Percentiles rank a stretch among this genome's conserved stretches.
These are phyloP conservation scores for Trametes cubensis DNA, from an alignment of 768 basidiomycete genomes.

Conservation along the genomic window DNA sequence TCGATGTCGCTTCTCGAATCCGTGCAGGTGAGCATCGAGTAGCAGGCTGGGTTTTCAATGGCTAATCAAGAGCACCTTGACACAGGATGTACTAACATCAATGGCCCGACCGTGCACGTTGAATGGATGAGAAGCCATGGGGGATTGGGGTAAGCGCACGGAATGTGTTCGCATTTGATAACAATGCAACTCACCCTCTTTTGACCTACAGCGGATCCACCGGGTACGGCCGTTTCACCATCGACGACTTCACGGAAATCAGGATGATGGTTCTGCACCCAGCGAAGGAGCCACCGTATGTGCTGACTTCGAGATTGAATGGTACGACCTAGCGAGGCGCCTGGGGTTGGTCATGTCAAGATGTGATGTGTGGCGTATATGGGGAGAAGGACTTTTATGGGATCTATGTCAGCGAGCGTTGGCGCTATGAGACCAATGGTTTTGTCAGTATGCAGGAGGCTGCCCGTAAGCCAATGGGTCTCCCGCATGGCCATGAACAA, in stretches of 20 bases:
- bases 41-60: too few relatives aligned
- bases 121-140: slow-evolving; percentile 43
- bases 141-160: slow-evolving; percentile 49
- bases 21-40: slow-evolving; percentile 42
- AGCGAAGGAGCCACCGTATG: slow-evolving; percentile 7
- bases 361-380: neutral
- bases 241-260: slow-evolving; percentile 31
- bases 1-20: slow-evolving; percentile 50
- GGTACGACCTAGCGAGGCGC: neutral
- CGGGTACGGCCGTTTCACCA: slow-evolving; percentile 29
- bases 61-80: neutral
- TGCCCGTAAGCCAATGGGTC: too few relatives aligned
- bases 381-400: too few relatives aligned
- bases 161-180: too few relatives aligned
- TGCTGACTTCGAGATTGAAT: neutral
- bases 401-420: too few relatives aligned
- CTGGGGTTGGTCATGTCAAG: neutral
- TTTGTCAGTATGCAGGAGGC: too few relatives aligned
- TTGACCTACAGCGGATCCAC: slow-evolving; percentile 23
- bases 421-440: too few relatives aligned
- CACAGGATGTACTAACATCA: slow-evolving; percentile 57
- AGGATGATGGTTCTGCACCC: slow-evolving; percentile 30
- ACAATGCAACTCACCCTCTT: neutral
- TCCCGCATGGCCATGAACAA: too few relatives aligned
- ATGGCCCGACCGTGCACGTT: slow-evolving; percentile 53